Conservation (phyloP, 495 filamentous ascomycete genomes). For the Hypoxylon subgilvum region DNA sequence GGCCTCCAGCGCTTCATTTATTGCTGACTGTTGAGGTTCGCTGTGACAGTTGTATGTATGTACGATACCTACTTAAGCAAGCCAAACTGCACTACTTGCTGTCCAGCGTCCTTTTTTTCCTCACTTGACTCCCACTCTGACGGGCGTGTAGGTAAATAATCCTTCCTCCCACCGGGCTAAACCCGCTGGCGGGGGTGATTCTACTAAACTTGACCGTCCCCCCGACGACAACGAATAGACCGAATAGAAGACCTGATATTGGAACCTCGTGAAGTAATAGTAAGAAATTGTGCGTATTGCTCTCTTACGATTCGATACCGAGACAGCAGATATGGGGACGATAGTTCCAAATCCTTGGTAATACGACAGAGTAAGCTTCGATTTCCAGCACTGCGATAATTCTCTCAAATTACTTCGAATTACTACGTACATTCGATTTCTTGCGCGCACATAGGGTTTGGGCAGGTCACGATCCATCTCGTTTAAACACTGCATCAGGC, state of each 20-base stretch:
- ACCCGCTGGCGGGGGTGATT: background rate
- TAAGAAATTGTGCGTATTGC: conserved; percentile 14
- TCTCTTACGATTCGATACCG: conserved; percentile 11
- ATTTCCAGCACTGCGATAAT: conserved; percentile 17
- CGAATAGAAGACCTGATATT: too few relatives aligned
- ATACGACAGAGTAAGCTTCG: conserved; percentile 25
- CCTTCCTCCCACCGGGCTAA: conserved; percentile 11
- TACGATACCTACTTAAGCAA: conserved; percentile 18
- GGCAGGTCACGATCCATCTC: conserved; percentile 10
- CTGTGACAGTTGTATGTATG: conserved; percentile 1
- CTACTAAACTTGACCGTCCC: conserved; percentile 5
- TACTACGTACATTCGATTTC: background rate
- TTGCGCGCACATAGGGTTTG: conserved; percentile 6
- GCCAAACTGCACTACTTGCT: conserved; percentile 17
- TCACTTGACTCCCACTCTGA: background rate
- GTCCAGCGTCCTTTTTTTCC: background rate
- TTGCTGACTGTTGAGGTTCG: conserved; percentile 6
- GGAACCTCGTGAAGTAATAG: background rate
- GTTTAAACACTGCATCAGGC: conserved; percentile 4
- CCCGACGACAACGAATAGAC: background rate
- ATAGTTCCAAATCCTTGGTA: conserved; percentile 18
- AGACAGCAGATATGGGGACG: conserved; percentile 20
- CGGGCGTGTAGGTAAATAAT: conserved; percentile 11
- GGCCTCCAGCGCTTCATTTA: background rate
- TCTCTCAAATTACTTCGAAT: conserved; percentile 21